A percentile compares a stretch with the other conserved stretches of the same genome.
Conservation (phyloP, 2,329 filamentous ascomycete species). For the Tolypocladium inflatum region DNA sequence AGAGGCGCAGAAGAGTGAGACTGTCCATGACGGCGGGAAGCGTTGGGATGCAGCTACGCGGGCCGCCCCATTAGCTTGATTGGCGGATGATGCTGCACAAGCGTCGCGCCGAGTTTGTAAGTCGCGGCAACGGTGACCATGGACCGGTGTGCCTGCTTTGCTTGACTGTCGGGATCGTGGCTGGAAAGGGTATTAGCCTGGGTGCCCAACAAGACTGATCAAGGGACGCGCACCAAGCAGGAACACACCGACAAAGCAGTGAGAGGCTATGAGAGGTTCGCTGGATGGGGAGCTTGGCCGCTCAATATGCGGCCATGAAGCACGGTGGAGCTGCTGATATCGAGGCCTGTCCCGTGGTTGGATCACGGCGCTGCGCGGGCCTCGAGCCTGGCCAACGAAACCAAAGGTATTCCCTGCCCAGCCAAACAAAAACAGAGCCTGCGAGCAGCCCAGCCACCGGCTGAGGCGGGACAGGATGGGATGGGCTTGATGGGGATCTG, state of each 20-base stretch:
- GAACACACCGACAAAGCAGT: slow-evolving; percentile 27
- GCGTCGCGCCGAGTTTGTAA: neutral
- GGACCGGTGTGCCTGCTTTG: neutral
- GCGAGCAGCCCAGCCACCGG: neutral
- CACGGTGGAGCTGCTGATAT: slow-evolving; percentile 21
- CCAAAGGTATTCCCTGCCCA: neutral
- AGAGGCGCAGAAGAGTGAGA: neutral
- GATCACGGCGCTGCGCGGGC: slow-evolving; percentile 8
- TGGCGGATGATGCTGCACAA: neutral
- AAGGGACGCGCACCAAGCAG: slow-evolving; percentile 10
- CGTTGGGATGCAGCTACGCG: neutral
- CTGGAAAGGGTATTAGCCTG: neutral
- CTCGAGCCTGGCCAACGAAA: slow-evolving; percentile 6
- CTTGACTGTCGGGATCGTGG: neutral
- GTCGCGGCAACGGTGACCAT: neutral
- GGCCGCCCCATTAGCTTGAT: neutral
- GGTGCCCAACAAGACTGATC: neutral
- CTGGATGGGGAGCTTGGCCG: slow-evolving; percentile 11
- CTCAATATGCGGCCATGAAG: slow-evolving; percentile 23
- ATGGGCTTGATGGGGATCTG: neutral
- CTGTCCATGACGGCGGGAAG: neutral
- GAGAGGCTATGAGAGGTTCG: slow-evolving; percentile 1
- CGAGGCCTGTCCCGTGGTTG: slow-evolving; percentile 13
- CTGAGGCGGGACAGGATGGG: too few relatives aligned
- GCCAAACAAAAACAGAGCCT: neutral